Evolutionary conservation across 345 rosid species (phyloP).

Genomic region (Salix viminalis): DNA sequence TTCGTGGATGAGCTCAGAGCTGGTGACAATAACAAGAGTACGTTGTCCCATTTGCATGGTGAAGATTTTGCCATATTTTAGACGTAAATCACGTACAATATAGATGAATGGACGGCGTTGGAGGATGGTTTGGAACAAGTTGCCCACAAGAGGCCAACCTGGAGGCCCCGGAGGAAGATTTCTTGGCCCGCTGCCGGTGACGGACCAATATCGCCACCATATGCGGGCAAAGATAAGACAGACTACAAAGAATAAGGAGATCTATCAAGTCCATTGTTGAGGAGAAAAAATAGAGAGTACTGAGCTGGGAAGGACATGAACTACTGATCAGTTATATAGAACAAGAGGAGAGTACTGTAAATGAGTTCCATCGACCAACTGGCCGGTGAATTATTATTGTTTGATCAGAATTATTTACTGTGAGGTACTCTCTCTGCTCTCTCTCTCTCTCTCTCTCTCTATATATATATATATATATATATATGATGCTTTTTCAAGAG

Average conservation of each 20-base stretch:
- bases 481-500: too few species aligned
- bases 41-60: conserved; percentile 37
- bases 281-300: neutral
- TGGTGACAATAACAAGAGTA: conserved; percentile 23
- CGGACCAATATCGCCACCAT: conserved; percentile 19
- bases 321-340: neutral
- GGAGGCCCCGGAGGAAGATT: conserved; percentile 31
- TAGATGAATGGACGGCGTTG: conserved; percentile 27
- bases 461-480: too few species aligned
- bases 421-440: neutral
- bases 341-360: neutral
- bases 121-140: conserved; percentile 26
- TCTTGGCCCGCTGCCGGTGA: conserved; percentile 4
- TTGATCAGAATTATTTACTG: neutral
- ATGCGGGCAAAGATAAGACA: conserved; percentile 26
- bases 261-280: conserved; percentile 53
- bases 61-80: conserved; percentile 30
- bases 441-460: too few species aligned
- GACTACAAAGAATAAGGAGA: conserved; percentile 35
- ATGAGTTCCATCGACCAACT: neutral
- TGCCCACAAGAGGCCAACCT: conserved; percentile 32
- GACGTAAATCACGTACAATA: conserved; percentile 25
- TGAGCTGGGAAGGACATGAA: neutral
- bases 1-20: conserved; percentile 28
- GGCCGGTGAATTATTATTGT: neutral